Conservation (phyloP, 495 filamentous ascomycete species). For the Chaetomium fimeti region DNA sequence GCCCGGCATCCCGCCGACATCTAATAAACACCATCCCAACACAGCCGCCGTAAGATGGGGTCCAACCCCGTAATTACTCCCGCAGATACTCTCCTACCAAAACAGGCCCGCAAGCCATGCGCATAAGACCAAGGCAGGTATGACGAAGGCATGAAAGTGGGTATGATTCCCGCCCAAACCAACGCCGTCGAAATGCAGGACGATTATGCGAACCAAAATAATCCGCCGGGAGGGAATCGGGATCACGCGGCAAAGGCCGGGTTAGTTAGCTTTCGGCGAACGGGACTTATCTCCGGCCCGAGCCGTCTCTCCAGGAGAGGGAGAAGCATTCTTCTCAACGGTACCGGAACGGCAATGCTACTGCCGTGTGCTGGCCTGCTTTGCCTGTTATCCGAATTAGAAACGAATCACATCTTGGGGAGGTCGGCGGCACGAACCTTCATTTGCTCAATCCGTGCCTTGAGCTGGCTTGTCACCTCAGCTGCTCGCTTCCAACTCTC, state of each 20-base stretch:
- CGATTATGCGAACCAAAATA: slow-evolving; percentile 4
- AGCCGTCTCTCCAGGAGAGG: not conserved
- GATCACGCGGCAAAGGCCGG: not conserved
- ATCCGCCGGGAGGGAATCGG: not conserved
- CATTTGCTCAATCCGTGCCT: slow-evolving; percentile 87
- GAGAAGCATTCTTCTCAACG: not conserved
- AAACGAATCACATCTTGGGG: not conserved
- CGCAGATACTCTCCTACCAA: not conserved
- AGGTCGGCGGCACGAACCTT: slow-evolving; percentile 44
- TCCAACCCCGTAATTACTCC: not conserved
- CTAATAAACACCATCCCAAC: not conserved
- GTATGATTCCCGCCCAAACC: slow-evolving; percentile 13
- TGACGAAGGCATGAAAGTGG: not conserved
- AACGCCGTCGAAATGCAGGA: slow-evolving; percentile 20
- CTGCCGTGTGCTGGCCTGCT: slow-evolving; percentile 18
- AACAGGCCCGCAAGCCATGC: not conserved
- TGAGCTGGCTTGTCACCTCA: slow-evolving; percentile 97
- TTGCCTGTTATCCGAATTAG: slow-evolving; percentile 7
- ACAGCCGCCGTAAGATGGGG: not conserved
- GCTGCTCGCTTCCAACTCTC: slow-evolving; percentile 98
- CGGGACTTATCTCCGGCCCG: no score
- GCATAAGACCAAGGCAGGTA: not conserved
- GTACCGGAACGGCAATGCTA: slow-evolving; percentile 1
- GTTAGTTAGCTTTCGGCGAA: not conserved
- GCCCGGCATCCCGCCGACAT: not conserved